These are phyloP conservation scores for Podospora anserina DNA, from an alignment of 495 filamentous ascomycete genomes.

Conservation along the genomic window DNA sequence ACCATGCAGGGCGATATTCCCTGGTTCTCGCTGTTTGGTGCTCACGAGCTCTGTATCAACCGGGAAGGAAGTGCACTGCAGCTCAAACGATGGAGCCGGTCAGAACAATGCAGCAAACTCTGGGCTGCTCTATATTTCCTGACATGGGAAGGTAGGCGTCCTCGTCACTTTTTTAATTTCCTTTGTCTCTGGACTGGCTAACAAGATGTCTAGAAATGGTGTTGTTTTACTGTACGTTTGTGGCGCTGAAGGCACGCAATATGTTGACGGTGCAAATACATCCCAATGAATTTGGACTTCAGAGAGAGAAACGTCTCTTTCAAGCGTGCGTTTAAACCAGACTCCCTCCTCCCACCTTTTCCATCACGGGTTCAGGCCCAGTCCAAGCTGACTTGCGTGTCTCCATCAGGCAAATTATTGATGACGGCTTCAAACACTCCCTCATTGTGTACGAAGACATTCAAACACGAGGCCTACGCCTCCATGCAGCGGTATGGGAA, in stretches of 20 bases:
- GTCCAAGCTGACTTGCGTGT: neutral
- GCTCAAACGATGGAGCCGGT: constrained; percentile 47
- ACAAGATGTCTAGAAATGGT: constrained; percentile 57
- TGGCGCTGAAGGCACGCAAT: constrained; percentile 71
- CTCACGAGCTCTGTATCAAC: constrained; percentile 49
- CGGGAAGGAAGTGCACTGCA: constrained; percentile 47
- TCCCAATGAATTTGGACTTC: constrained; percentile 58
- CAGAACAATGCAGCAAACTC: constrained; percentile 41
- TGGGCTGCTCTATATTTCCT: constrained; percentile 53
- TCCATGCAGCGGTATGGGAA: constrained; percentile 51
- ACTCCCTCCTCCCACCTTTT: no score
- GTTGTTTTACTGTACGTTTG: constrained; percentile 72
- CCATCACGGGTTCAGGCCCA: neutral
- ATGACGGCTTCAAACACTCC: constrained; percentile 66
- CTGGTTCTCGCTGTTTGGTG: constrained; percentile 47
- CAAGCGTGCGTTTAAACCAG: constrained; percentile 55
- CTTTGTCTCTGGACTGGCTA: constrained; percentile 5
- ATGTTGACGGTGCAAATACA: constrained; percentile 46
- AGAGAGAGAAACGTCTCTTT: constrained; percentile 63
- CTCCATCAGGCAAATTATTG: constrained; percentile 60
- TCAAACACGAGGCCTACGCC: constrained; percentile 57
- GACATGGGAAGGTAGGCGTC: constrained; percentile 52
- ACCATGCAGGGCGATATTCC: constrained; percentile 37
- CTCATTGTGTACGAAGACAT: constrained; percentile 69
- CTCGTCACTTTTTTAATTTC: neutral